Evolutionary conservation across 2,329 filamentous ascomycete species (phyloP).

Genomic region (Botrytis porri): DNA sequence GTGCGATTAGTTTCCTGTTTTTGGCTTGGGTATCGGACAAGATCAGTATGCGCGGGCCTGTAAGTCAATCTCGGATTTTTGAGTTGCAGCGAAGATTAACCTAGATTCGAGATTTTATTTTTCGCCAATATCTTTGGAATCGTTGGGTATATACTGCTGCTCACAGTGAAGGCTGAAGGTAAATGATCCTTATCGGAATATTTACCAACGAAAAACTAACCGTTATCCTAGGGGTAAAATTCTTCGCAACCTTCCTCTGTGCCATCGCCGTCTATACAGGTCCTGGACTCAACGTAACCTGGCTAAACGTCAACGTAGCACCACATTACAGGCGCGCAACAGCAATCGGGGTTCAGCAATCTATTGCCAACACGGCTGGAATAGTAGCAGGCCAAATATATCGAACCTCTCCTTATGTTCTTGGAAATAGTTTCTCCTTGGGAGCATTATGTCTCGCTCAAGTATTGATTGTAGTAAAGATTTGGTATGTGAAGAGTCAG

Average conservation of each 20-base stretch:
- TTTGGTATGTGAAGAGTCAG: conserved; percentile 44
- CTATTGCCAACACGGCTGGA: conserved; percentile 47
- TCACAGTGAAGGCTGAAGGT: conserved; percentile 46
- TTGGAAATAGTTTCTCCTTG: conserved; percentile 29
- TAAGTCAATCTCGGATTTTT: background rate
- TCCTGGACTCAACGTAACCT: conserved; percentile 48
- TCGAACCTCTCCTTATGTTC: conserved; percentile 28
- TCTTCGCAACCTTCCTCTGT: conserved; percentile 49
- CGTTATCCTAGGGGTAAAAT: conserved; percentile 37
- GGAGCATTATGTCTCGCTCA: conserved; percentile 25
- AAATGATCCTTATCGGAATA: background rate
- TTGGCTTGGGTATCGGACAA: conserved; percentile 49
- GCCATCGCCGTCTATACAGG: conserved; percentile 48
- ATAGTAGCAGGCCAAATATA: conserved; percentile 40
- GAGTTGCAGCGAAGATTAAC: background rate
- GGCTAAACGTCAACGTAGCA: conserved; percentile 47
- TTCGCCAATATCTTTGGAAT: conserved; percentile 45
- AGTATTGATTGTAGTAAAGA: conserved; percentile 41
- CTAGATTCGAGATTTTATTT: conserved; percentile 37
- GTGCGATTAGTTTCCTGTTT: conserved; percentile 45
- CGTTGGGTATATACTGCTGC: conserved; percentile 49
- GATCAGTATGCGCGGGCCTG: conserved; percentile 25
- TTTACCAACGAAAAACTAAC: background rate
- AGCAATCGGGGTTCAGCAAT: conserved; percentile 46
- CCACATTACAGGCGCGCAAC: conserved; percentile 47